Evolutionary conservation across 1,284 basidiomycete genomes (phyloP), one percentile per base, ranked within the genome.

Genomic region (Violaceomyces palustris): DNA sequence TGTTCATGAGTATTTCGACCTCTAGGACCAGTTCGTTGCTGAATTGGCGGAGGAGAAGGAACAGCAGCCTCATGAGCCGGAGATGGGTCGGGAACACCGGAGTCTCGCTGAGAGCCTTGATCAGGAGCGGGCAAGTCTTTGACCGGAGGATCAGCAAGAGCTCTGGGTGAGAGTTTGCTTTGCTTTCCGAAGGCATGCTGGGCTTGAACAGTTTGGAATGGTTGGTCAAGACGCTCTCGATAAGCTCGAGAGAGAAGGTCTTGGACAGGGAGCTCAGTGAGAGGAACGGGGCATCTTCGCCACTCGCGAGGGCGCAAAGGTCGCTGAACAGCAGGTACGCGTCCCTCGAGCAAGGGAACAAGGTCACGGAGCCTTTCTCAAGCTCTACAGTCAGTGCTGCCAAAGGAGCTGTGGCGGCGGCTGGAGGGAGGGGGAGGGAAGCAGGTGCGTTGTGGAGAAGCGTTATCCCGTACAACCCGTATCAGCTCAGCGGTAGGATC

Each of bases 181-280:
- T n/a, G 14, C 40, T n/a, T 6, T 41, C 31, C 3, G 36, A 18
- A 8, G 42, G 10, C 1, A 22, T 21, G 12, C n/a, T 6, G 24
- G 39, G 35, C 15, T 51, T 25, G 68, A 97, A 93, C 0, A 92
- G 79, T 11, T 81, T 81, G 57, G 91, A 85, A 69, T 97, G 96
- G 60, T 94, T 96, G 11, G 90, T 93, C 40, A 98, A 77, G 4
- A 97, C 88, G 67, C 91, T 96, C 76, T 98, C 94, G 44, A 98
- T 88, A 41, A 98, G 78, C 75, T 98, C 93, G 21, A 98, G 77
- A 0, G 90, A 88, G 64, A 97, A 97, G 0, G 93, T 96, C 73
- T 91, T 86, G 60, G 88, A 87, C 19, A 98, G 78, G 32, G 80
- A 82, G n/a, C 85, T 82, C 25, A 97, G 80, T 61, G 85, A 84